Evolutionary conservation across 2,329 filamentous ascomycete genomes (phyloP).

Genomic region (Botrytis pseudocinerea): DNA sequence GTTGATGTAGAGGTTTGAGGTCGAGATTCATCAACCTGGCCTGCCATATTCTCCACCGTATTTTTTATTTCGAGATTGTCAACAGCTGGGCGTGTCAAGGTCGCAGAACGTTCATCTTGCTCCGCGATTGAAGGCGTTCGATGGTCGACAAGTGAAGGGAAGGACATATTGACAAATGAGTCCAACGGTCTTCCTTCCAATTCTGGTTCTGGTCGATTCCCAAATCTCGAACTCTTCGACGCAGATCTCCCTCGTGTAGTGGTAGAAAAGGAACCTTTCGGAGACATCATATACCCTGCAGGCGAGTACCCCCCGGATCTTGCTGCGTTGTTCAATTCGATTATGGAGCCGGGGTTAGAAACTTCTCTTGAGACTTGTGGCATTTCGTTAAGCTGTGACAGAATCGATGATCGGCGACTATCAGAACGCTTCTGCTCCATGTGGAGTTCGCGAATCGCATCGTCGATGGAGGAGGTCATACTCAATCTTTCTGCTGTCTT

Average conservation of each 20-base stretch:
- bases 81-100: constrained; percentile 33
- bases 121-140: constrained; percentile 35
- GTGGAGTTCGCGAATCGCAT: constrained; percentile 74
- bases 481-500: constrained; percentile 74
- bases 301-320: constrained; percentile 71
- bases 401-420: constrained; percentile 63
- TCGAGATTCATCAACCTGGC: constrained; percentile 27
- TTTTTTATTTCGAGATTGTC: constrained; percentile 28
- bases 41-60: constrained; percentile 21
- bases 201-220: constrained; percentile 40
- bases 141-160: constrained; percentile 31
- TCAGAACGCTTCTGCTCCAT: constrained; percentile 69
- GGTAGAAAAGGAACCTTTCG: constrained; percentile 56
- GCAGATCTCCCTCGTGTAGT: constrained; percentile 53
- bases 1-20: constrained; percentile 36
- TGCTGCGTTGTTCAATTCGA: constrained; percentile 67
- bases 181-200: constrained; percentile 41
- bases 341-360: constrained; percentile 59
- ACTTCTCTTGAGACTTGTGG: constrained; percentile 44
- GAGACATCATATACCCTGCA: constrained; percentile 66
- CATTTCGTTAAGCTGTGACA: constrained; percentile 46
- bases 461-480: constrained; percentile 71
- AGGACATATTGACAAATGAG: constrained; percentile 37
- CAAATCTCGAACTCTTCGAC: constrained; percentile 51
- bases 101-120: constrained; percentile 35